These are phyloP conservation scores for Sherardia arvensis DNA, from an alignment of 257 asterid species.

Conservation along the genomic window DNA sequence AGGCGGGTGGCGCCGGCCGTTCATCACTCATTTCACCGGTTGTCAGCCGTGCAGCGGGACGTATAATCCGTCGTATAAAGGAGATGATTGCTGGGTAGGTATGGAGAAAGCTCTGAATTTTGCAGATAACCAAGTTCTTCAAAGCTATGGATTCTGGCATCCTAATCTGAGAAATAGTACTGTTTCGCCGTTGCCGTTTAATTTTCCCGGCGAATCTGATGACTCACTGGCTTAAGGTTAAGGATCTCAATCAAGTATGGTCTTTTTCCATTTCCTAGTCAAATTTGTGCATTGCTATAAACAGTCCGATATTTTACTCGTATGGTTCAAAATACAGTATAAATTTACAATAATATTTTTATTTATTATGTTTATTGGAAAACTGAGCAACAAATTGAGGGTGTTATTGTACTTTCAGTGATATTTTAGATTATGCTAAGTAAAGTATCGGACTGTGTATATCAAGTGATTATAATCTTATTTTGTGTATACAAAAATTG, in stretches of 20 bases:
- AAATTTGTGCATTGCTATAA: not conserved
- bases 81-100: conserved; percentile 46
- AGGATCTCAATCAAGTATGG: not conserved
- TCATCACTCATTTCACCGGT: conserved; percentile 78
- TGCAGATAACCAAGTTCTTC: conserved; percentile 66
- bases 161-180: conserved; percentile 26
- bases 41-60: conserved; percentile 88
- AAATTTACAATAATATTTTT: no score
- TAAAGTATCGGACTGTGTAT: no score
- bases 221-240: conserved; percentile 7
- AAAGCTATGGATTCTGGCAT: conserved; percentile 49
- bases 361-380: no score
- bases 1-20: conserved; percentile 55
- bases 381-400: no score
- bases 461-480: no score
- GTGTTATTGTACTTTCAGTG: no score
- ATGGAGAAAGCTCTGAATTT: conserved; percentile 66
- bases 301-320: not conserved
- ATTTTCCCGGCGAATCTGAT: conserved; percentile 25
- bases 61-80: conserved; percentile 43
- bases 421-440: no score
- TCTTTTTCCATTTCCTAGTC: not conserved
- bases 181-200: conserved; percentile 32
- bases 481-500: not conserved
- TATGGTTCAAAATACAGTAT: no score